Evolutionary conservation across 176 grass and related monocot species (phyloP).

Genomic region (Cymbopogon citratus): DNA sequence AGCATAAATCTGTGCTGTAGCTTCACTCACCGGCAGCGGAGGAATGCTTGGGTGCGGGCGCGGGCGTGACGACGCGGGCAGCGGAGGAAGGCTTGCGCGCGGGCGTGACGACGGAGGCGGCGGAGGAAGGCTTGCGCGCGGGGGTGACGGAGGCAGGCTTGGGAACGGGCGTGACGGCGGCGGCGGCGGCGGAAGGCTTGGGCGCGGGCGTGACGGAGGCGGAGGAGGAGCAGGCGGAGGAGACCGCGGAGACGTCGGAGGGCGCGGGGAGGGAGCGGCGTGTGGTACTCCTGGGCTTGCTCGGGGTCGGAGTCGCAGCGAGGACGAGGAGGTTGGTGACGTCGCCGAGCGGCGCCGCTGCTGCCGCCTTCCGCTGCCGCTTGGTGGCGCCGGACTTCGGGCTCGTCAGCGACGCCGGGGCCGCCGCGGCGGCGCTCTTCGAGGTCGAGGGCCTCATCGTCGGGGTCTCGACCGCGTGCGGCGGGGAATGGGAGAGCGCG

Average conservation of each 20-base stretch:
- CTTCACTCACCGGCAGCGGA: no score
- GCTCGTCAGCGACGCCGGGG: background rate
- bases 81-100: background rate
- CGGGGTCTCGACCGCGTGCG: background rate
- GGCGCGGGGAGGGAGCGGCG: background rate
- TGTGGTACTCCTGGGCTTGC: background rate
- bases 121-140: slow-evolving; percentile 14
- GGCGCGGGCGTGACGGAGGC: background rate
- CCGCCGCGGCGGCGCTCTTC: background rate
- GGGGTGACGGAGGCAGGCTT: slow-evolving; percentile 5
- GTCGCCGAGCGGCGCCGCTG: slow-evolving; percentile 29
- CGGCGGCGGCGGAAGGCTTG: background rate
- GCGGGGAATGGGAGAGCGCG: background rate
- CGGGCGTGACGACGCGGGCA: slow-evolving; percentile 1
- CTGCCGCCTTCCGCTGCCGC: slow-evolving; percentile 14
- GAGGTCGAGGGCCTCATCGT: background rate
- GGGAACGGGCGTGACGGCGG: background rate
- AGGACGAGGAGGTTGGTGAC: slow-evolving; percentile 44
- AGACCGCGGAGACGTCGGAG: background rate
- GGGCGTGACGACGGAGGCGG: background rate
- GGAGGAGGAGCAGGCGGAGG: background rate
- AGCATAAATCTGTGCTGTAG: background rate
- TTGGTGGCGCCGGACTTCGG: background rate
- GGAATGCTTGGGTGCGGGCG: background rate
- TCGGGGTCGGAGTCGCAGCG: background rate